Evolutionary conservation across 305 asterid species (phyloP).

Genomic region (Ajuga reptans): DNA sequence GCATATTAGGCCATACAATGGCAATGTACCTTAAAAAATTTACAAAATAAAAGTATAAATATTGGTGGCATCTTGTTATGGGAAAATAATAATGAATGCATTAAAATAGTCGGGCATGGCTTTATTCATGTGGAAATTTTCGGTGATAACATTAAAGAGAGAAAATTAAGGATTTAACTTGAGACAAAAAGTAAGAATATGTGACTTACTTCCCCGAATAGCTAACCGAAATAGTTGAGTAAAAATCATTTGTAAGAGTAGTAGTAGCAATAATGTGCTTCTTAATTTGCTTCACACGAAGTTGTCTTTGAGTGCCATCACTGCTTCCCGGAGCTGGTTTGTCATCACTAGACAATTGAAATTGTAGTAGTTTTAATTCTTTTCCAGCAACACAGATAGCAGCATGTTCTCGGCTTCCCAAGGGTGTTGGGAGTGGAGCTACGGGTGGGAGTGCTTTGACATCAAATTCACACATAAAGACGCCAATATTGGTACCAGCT

Average conservation of each 20-base stretch:
- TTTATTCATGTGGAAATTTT: neutral
- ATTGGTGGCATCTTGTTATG: neutral
- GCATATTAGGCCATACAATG: constrained; percentile 96
- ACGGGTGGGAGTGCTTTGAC: constrained; percentile 83
- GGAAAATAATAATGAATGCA: neutral
- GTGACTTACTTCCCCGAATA: constrained; percentile 89
- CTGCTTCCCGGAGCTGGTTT: constrained; percentile 81
- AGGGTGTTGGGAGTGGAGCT: constrained; percentile 68
- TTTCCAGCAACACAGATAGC: constrained; percentile 83
- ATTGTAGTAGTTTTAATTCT: constrained; percentile 75
- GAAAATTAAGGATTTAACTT: neutral
- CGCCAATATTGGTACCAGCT: constrained; percentile 85
- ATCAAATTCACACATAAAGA: constrained; percentile 89
- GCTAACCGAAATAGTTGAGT: constrained; percentile 79
- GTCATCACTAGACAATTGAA: constrained; percentile 62
- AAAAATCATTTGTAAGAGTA: constrained; percentile 90
- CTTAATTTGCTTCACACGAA: constrained; percentile 74
- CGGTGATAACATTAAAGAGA: neutral
- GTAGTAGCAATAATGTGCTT: constrained; percentile 81
- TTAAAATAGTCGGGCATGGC: neutral
- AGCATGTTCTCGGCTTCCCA: constrained; percentile 73
- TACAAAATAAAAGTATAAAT: constrained; percentile 16
- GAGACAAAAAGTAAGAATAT: neutral
- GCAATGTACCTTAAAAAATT: constrained; percentile 66
- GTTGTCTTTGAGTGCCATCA: constrained; percentile 68